These are phyloP conservation scores for Thalassiosira sp. DNA, from an alignment of 352 stramenopile genomes.

Conservation along the genomic window DNA sequence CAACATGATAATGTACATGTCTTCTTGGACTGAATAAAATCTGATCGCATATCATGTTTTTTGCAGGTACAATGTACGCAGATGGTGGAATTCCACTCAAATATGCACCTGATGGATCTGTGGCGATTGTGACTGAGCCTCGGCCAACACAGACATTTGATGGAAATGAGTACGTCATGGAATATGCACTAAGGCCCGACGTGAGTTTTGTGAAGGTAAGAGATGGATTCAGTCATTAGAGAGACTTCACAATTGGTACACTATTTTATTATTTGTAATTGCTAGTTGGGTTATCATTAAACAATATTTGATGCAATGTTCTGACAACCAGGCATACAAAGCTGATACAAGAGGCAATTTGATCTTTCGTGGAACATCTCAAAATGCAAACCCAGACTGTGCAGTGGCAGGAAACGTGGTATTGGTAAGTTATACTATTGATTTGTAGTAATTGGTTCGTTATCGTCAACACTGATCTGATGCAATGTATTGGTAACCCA, in stretches of 20 bases:
- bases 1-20: too few relatives aligned
- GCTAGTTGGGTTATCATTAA: too few relatives aligned
- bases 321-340: too few relatives aligned
- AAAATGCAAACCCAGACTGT: conserved; percentile 95
- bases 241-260: too few relatives aligned
- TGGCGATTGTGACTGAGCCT: conserved; percentile 56
- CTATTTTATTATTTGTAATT: too few relatives aligned
- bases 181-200: conserved; percentile 92
- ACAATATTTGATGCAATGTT: too few relatives aligned
- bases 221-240: too few relatives aligned
- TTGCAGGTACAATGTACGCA: conserved; percentile 67
- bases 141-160: conserved; percentile 68
- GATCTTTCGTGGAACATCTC: conserved; percentile 92
- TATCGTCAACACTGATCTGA: background rate
- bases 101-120: conserved; percentile 77
- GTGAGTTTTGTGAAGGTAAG: conserved; percentile 94
- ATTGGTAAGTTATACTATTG: conserved; percentile 69
- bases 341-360: conserved; percentile 95
- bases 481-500: conserved; percentile 35
- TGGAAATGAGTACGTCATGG: conserved; percentile 93
- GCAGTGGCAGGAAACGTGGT: conserved; percentile 92
- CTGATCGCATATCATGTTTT: too few relatives aligned
- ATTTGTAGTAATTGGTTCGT: background rate
- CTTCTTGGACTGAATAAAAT: too few relatives aligned
- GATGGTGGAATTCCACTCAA: conserved; percentile 85